phyloP scores from a whole-genome alignment of 768 basidiomycete species.

The Phylloporus rhodoxanthus region DNA sequence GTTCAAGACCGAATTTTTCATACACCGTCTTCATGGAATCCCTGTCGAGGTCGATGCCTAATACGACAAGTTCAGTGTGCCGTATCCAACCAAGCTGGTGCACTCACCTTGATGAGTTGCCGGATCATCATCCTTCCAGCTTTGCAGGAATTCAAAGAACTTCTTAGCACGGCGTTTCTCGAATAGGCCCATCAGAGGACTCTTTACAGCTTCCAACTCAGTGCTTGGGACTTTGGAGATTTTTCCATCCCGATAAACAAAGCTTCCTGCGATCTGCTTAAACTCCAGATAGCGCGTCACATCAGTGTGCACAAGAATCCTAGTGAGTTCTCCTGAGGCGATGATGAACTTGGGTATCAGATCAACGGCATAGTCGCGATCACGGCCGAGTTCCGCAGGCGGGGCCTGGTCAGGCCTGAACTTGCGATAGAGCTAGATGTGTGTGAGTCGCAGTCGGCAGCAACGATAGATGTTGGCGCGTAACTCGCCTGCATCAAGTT shows the following conservation, averaged over 20 bases:
- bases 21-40: conserved; percentile 93
- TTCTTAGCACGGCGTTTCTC: conserved; percentile 98
- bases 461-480: conserved; percentile 3
- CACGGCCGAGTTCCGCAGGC: conserved; percentile 85
- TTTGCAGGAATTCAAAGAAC: conserved; percentile 96
- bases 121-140: conserved; percentile 94
- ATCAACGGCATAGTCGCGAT: conserved; percentile 97
- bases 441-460: conserved; percentile 12
- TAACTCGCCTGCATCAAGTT: conserved; percentile 88
- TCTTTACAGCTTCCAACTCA: conserved; percentile 93
- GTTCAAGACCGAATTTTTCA: conserved; percentile 93
- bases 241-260: conserved; percentile 92
- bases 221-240: conserved; percentile 98
- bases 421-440: conserved; percentile 83
- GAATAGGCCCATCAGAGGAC: conserved; percentile 97
- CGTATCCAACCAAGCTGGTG: not conserved
- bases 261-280: conserved; percentile 99
- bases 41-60: conserved; percentile 83
- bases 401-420: conserved; percentile 75
- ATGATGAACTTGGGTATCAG: conserved; percentile 99
- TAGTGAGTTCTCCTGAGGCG: conserved; percentile 93
- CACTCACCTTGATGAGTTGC: conserved; percentile 85
- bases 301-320: conserved; percentile 97
- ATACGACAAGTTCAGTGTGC: not conserved
- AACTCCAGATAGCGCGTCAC: conserved; percentile 98